Base-by-base conservation (phyloP, 768 basidiomycete species). In the Exidia glandulosa region DNA sequence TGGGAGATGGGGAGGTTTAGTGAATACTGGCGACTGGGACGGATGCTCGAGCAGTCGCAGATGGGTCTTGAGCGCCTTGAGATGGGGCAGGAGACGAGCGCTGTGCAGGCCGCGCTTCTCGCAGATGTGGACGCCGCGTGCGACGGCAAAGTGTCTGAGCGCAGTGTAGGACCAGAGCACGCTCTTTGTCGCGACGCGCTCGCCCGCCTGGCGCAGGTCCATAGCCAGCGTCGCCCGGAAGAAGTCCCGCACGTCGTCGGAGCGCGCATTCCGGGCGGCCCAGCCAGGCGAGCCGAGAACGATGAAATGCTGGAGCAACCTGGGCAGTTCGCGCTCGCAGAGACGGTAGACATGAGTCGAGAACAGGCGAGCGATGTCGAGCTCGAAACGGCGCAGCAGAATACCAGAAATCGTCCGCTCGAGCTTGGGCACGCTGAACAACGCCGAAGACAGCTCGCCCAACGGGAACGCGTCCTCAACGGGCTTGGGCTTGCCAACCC, bases 101-200 rank as follows among this genome's bases (percentile, higher is more conserved):
- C 86, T 87, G 60, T 88, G 87, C 23, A 88, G 70, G 0, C 87
- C 87, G 10, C 81, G 77, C 63, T 79, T 81, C 25, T 74, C 72
- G 69, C 87, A 89, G 16, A 89, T 80, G 3, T 77, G 69, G 3
- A 88, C 79, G 66, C 83, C 81, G 67, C 88, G 86, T 1, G 87
- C 85, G 67, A 87, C 73, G 3, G 87, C 86, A 67, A 88, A 88
- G 71, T 88, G 83, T 60, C 87, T 73, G 31, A 88, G 72, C 32
- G 85, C 87, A 2, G 87, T 88, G 70, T 88, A 88, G 1, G 84
- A 85, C 87, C 87, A 88, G 59, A 88, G 71, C 23, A 88, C 84
- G 65, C 84, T 86, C 76, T 87, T 88, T 7, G 87, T 88, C 7
- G 87, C 87, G 23, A 88, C 85, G 32, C 87, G 78, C 64, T 88